Evolutionary conservation across 306 rosid genomes (phyloP), one percentile per base, ranked within the genome.

Genomic region (Begonia fuchsioides): DNA sequence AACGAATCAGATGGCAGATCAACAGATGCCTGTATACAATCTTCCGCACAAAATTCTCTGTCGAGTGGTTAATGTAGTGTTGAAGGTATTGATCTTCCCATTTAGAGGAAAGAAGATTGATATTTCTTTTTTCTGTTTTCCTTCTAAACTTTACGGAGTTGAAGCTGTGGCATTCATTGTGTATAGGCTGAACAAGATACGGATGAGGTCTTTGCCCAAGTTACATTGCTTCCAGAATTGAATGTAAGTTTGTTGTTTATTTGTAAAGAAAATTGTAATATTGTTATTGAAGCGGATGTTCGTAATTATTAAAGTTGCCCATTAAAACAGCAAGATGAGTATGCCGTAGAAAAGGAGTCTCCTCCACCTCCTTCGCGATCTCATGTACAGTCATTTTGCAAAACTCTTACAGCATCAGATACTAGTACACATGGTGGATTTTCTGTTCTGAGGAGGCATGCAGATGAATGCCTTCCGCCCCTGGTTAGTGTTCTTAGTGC

Each of bases 391-490:
- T 90, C 98, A 1, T 90, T 90, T 50, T 81, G 95, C 50, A 90
- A 85, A 60, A 84, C 98, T 3, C 66, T 90, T 50, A 85, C 98
- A 0, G 98, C 98, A 1, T 90, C 98, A 0, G 98, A 90, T 69
- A 90, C 98, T 0, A 90, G 98, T 56, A 90, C 98, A 2, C 98
- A 90, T 49, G 98, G 98, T 40, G 98, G 98, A 44, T 90, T 90
- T 68, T 90, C 98, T 0, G 98, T 90, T 15, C 67, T 90, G 54
- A 76, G 92, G 58, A 74, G 98, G 40, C 98, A 90, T 44, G 98
- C 98, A 0, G 98, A 85, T 55, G 98, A 90, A 56, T 90, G 98
- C 47, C 94, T 90, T 60, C 98, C 98, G 12, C 83, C 76, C 6
- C 75, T 90, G 94, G 98, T 85, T 58, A 54, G 71, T 18, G 11